phyloP scores from a whole-genome alignment of 1,284 basidiomycete genomes.

The Fomes fomentarius region DNA sequence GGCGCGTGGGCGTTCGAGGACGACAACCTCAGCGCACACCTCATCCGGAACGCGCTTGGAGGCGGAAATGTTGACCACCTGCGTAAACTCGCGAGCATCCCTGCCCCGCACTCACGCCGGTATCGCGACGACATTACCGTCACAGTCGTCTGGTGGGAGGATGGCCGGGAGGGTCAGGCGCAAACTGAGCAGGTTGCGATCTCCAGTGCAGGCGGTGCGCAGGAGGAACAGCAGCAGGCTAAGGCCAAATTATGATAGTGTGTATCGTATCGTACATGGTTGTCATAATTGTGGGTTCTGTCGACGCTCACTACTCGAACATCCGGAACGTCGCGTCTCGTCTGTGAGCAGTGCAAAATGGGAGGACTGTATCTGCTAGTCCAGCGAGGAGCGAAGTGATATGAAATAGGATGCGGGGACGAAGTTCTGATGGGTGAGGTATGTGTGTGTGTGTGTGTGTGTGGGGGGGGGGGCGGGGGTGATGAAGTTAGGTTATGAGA shows the following conservation, averaged over 20 bases:
- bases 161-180: slow-evolving; percentile 47
- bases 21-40: slow-evolving; percentile 85
- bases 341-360: background rate
- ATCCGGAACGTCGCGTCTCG: background rate
- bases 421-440: background rate
- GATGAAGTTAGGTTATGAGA: slow-evolving; percentile 1
- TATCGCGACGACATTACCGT: slow-evolving; percentile 91
- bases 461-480: background rate
- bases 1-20: slow-evolving; percentile 86
- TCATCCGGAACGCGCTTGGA: slow-evolving; percentile 94
- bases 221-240: slow-evolving; percentile 11
- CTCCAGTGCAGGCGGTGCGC: too few relatives aligned
- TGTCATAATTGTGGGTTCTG: slow-evolving; percentile 18
- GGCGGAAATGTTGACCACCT: slow-evolving; percentile 77
- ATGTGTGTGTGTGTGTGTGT: background rate
- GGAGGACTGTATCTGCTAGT: background rate
- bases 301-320: background rate
- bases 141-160: slow-evolving; percentile 87
- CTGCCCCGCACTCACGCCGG: slow-evolving; percentile 77
- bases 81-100: slow-evolving; percentile 82
- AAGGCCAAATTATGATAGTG: slow-evolving; percentile 44
- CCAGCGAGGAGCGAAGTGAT: slow-evolving; percentile 1
- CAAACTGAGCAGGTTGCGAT: slow-evolving; percentile 22
- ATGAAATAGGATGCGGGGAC: background rate
- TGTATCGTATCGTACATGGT: slow-evolving; percentile 18